phyloP scores from a whole-genome alignment of 31 red algal genomes.

The Asparagopsis taxiformis region DNA sequence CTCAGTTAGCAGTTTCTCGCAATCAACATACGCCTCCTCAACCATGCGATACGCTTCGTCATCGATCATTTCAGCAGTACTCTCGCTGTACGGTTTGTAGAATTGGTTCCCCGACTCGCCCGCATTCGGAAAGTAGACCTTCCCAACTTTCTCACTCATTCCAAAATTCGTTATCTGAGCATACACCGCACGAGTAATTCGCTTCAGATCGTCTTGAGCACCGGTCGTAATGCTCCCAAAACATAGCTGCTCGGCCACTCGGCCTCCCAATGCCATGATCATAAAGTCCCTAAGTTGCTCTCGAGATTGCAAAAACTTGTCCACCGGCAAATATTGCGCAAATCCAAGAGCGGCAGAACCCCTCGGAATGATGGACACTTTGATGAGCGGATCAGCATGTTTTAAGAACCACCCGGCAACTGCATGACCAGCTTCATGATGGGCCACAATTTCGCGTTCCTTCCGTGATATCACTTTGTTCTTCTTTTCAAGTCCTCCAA shows the following conservation, averaged over 20 bases:
- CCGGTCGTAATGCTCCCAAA: conserved; percentile 97
- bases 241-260: conserved; percentile 90
- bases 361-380: conserved; percentile 98
- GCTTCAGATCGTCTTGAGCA: conserved; percentile 95
- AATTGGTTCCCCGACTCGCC: conserved; percentile 77
- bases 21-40: conserved; percentile 80
- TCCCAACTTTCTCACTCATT: conserved; percentile 94
- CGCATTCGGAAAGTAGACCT: conserved; percentile 79
- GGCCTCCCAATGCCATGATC: conserved; percentile 92
- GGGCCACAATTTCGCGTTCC: conserved; percentile 95
- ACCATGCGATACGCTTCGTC: conserved; percentile 92
- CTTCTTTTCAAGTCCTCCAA: conserved; percentile 97
- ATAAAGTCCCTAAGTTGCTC: conserved; percentile 92
- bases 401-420: conserved; percentile 95
- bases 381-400: conserved; percentile 94
- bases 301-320: conserved; percentile 79
- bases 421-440: conserved; percentile 99
- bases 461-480: conserved; percentile 91
- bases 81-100: conserved; percentile 93
- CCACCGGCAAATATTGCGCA: conserved; percentile 94
- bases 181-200: conserved; percentile 87
- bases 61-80: conserved; percentile 95
- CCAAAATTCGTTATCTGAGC: conserved; percentile 92
- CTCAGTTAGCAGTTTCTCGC: conserved; percentile 75
- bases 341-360: conserved; percentile 95